Base-by-base conservation (phyloP, 2,329 filamentous ascomycete species). In the Monosporascus sp. region DNA sequence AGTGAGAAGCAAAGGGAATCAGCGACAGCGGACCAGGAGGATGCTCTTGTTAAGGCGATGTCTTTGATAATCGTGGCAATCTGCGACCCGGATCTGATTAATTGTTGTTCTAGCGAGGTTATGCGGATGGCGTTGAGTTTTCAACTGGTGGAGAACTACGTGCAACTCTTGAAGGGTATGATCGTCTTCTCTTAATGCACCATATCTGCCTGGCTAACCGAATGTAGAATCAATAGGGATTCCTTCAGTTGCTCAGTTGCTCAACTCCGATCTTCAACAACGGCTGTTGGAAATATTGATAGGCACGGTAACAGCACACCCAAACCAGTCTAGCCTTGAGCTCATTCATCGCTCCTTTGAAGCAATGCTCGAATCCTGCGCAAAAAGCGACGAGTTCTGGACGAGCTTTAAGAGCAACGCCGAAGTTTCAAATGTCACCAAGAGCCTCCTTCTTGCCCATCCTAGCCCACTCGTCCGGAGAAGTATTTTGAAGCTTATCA, bases 21-120 rank as follows among this genome's bases (percentile, higher is more conserved):
- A 24, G 43, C 43, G 14, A 57, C 60, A 7, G 57, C 62, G 17
- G 59, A 62, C 19, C 60, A 68, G 44, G 56, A 67, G 40, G 68
- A 72, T 19, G 68, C 70, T 41, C 56, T 78, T 3, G 60, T 70
- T n/a, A 75, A 73, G 56, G 75, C 75, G 3, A 68, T 86, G 53
- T 72, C 71, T 7, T 72, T 87, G 27, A 70, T 88, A 22, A 78
- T 86, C 35, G 72, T 78, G 19, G 84, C 85, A 7, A 77, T 90
- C 49, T 82, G 79, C 14, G 79, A 86, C 54, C 71, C 77, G 24
- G 73, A 79, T 20, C 72, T 87, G 55, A 70, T 80, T 16, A 72
- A 75, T 8, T 69, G 66, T 41, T 74, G 76, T 53, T 65, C 69
- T 9, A 74, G 69, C 48, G 71, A 72, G 50, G 67, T 71, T 38